Evolutionary conservation across 345 rosid genomes (phyloP).

Genomic region (Trapa incisa): DNA sequence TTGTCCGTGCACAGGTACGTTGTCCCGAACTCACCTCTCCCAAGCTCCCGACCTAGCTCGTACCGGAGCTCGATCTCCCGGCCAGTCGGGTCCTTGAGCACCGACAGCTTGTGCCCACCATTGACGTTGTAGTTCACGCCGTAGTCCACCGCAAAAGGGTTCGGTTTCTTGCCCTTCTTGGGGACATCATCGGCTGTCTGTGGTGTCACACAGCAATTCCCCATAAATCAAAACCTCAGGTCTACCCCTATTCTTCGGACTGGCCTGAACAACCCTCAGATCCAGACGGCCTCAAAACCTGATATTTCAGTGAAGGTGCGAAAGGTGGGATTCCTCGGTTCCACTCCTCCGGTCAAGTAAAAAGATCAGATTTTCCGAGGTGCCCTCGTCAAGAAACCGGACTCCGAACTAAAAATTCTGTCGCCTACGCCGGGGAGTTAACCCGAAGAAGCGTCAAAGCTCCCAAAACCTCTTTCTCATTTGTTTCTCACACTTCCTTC

Average conservation of each 20-base stretch:
- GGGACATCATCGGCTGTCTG: constrained; percentile 17
- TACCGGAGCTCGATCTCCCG: constrained; percentile 51
- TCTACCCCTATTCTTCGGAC: not conserved
- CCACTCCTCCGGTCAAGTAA: not conserved
- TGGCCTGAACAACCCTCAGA: not conserved
- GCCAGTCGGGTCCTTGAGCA: constrained; percentile 69
- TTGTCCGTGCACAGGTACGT: constrained; percentile 75
- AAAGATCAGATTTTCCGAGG: constrained; percentile 1
- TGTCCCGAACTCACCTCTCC: constrained; percentile 92
- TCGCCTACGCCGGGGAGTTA: not conserved
- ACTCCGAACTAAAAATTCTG: not conserved
- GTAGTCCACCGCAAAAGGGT: constrained; percentile 59
- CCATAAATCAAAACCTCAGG: constrained; percentile 33
- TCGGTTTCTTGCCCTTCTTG: constrained; percentile 42
- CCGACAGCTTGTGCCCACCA: constrained; percentile 37
- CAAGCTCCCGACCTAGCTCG: constrained; percentile 81
- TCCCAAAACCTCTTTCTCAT: constrained; percentile 20
- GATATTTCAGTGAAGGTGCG: not conserved
- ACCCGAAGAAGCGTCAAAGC: constrained; percentile 8
- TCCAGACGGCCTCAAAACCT: constrained; percentile 1
- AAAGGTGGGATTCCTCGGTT: not conserved
- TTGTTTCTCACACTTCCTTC: constrained; percentile 13
- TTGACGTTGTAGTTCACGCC: constrained; percentile 22
- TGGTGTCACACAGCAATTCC: constrained; percentile 76
- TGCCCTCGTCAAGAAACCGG: not conserved